Evolutionary conservation across 2,329 filamentous ascomycete species (phyloP).

Genomic region (Paradendryphiella salina): DNA sequence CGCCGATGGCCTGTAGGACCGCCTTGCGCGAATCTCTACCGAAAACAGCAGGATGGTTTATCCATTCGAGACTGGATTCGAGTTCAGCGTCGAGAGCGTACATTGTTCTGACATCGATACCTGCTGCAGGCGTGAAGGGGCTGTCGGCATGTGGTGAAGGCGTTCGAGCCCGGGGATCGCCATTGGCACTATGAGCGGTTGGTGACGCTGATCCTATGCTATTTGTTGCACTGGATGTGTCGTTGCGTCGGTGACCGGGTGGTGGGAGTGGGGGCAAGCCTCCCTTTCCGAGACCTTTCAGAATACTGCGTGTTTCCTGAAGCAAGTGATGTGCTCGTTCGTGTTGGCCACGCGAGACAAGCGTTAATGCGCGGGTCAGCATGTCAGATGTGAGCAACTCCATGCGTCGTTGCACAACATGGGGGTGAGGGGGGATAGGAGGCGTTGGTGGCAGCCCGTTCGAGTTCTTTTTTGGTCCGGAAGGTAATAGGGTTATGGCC

Average conservation of each 20-base stretch:
- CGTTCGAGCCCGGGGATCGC: constrained; percentile 40
- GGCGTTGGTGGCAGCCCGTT: constrained; percentile 58
- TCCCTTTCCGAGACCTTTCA: constrained; percentile 94
- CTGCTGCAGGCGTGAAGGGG: constrained; percentile 63
- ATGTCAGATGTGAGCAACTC: constrained; percentile 97
- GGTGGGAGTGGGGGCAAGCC: constrained; percentile 87
- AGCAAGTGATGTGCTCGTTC: constrained; percentile 91
- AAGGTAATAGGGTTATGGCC: constrained; percentile 92
- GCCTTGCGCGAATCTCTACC: constrained; percentile 92
- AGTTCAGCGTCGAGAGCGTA: constrained; percentile 87
- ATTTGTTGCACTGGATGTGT: constrained; percentile 47
- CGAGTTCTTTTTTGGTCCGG: constrained; percentile 63
- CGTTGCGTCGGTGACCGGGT: constrained; percentile 49
- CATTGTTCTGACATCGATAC: constrained; percentile 84
- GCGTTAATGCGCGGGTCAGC: constrained; percentile 86
- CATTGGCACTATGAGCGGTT: constrained; percentile 46
- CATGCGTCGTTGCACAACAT: constrained; percentile 95
- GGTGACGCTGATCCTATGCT: constrained; percentile 46
- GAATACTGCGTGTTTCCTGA: constrained; percentile 88
- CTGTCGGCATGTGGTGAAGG: constrained; percentile 47
- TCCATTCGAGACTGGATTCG: constrained; percentile 92
- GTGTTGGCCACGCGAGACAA: constrained; percentile 89
- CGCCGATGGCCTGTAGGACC: constrained; percentile 92
- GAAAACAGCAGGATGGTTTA: constrained; percentile 94
- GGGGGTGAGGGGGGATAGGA: constrained; percentile 91